Conservation (phyloP, 73 alveolate genomes). For the Paramecium primaurelia region DNA sequence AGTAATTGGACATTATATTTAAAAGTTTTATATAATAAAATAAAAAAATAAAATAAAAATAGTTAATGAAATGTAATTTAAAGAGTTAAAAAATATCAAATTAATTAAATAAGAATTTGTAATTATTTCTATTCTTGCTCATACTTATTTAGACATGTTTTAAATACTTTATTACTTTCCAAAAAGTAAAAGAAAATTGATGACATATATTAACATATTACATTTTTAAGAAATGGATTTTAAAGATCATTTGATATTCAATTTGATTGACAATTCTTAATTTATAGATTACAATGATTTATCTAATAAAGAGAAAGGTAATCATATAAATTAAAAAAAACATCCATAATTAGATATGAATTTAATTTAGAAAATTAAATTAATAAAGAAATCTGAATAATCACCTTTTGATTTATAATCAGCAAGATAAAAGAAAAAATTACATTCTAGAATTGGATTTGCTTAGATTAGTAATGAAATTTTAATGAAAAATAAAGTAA, state of each 20-base stretch:
- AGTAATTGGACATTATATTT: neutral
- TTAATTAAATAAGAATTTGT: neutral
- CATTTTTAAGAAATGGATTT: slow-evolving; percentile 32
- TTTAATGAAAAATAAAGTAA: neutral
- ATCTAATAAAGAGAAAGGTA: neutral
- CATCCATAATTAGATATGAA: neutral
- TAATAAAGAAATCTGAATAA: neutral
- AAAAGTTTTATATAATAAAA: slow-evolving; percentile 14
- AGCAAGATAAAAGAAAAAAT: neutral
- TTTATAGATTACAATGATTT: neutral
- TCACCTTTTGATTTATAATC: neutral
- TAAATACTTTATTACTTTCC: slow-evolving; percentile 10
- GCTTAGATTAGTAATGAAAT: neutral
- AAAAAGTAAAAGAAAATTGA: slow-evolving; percentile 12
- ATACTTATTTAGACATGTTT: neutral
- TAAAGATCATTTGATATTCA: neutral
- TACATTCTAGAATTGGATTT: neutral
- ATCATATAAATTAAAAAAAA: neutral
- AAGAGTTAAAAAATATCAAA: neutral
- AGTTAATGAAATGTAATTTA: neutral
- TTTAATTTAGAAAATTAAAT: neutral
- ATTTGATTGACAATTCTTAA: neutral
- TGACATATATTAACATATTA: neutral
- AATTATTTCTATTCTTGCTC: neutral
- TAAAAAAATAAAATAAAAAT: neutral